These are phyloP conservation scores for Dianthus caryophyllus DNA, from an alignment of 148 eudicot genomes.

Conservation along the genomic window DNA sequence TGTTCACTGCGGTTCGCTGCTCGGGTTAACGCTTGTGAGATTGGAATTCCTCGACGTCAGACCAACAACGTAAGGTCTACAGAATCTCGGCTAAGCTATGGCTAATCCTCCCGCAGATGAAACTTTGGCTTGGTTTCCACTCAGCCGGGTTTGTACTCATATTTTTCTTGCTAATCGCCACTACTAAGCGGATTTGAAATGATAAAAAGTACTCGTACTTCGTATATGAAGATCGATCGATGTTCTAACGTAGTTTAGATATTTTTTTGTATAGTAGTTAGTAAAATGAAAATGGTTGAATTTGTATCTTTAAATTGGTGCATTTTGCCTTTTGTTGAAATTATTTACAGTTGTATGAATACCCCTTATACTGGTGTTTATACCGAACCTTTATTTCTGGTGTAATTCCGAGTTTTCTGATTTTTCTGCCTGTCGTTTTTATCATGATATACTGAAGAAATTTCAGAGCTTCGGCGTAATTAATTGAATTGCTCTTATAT, in stretches of 20 bases:
- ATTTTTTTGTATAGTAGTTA: slow-evolving; percentile 42
- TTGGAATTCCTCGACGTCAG: slow-evolving; percentile 84
- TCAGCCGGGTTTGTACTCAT: slow-evolving; percentile 24
- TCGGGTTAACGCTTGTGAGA: slow-evolving; percentile 89
- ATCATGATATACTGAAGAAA: not conserved
- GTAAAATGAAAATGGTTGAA: slow-evolving; percentile 27
- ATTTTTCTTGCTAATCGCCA: slow-evolving; percentile 29
- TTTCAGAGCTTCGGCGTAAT: not conserved
- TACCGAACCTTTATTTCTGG: slow-evolving; percentile 11
- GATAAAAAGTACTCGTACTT: not conserved
- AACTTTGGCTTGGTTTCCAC: slow-evolving; percentile 12
- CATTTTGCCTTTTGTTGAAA: slow-evolving; percentile 20
- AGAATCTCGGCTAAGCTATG: slow-evolving; percentile 68
- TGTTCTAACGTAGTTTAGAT: slow-evolving; percentile 41
- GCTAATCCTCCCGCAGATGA: slow-evolving; percentile 30
- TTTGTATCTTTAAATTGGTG: slow-evolving; percentile 28
- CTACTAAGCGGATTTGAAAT: slow-evolving; percentile 2
- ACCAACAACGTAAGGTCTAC: slow-evolving; percentile 46
- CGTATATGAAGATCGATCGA: slow-evolving; percentile 11
- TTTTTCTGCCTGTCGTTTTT: not conserved
- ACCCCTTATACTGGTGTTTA: slow-evolving; percentile 21
- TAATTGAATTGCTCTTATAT: not conserved
- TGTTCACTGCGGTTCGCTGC: slow-evolving; percentile 92
- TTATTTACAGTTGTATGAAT: slow-evolving; percentile 26
- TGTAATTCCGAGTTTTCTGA: slow-evolving; percentile 12